These are phyloP conservation scores for Haplosporangium gracile DNA, from an alignment of 192 early-diverging fungal genomes.

Conservation along the genomic window DNA sequence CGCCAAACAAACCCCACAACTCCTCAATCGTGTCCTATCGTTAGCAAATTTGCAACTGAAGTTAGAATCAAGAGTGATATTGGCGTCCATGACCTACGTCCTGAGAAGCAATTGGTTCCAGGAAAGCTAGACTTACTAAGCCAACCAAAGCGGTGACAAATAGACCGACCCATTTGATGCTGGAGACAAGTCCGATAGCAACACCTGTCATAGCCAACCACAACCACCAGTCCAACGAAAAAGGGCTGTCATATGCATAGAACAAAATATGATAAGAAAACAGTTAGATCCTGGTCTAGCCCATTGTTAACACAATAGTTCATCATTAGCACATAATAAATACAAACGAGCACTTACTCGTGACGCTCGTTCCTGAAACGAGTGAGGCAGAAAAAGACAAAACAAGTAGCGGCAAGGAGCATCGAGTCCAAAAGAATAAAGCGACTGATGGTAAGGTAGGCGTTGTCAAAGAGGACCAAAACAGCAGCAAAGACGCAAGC, in stretches of 20 bases:
- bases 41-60: neutral
- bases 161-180: slow-evolving; percentile 97
- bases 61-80: neutral
- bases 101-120: too few relatives aligned
- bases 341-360: slow-evolving; percentile 47
- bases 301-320: too few relatives aligned
- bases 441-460: slow-evolving; percentile 82
- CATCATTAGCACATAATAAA: neutral
- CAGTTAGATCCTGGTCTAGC: neutral
- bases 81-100: too few relatives aligned
- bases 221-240: slow-evolving; percentile 88
- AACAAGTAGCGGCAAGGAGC: slow-evolving; percentile 90
- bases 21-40: slow-evolving; percentile 88
- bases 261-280: neutral
- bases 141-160: slow-evolving; percentile 93
- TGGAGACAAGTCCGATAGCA: slow-evolving; percentile 83
- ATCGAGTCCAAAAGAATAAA: slow-evolving; percentile 97
- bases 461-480: slow-evolving; percentile 86
- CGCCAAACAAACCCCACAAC: slow-evolving; percentile 90
- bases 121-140: slow-evolving; percentile 45
- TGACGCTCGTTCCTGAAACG: slow-evolving; percentile 82
- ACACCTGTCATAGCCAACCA: slow-evolving; percentile 91
- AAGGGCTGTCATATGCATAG: slow-evolving; percentile 67
- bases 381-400: slow-evolving; percentile 74
- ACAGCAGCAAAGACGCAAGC: slow-evolving; percentile 81